Base-by-base conservation (phyloP, 169 alveolate genomes). In the Cryptosporidium bovis region DNA sequence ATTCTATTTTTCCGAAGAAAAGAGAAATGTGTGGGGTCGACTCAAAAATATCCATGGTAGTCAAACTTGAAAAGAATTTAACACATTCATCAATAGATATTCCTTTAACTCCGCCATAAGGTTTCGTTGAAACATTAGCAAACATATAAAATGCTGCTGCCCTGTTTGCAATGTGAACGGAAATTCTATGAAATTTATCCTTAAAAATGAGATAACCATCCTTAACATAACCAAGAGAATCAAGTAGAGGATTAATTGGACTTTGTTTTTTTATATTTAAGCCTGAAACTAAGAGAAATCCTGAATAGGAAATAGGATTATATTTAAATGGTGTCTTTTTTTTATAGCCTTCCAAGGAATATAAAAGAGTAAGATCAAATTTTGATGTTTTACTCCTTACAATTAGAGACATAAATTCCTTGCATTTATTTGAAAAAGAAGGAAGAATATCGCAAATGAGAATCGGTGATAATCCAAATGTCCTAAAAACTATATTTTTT, bases 131-230 rank as follows among this genome's bases (percentile, higher is more conserved):
- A 4, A 55, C 51, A 16, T 69, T 24, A 6, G 64, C 20, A 1
- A 69, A 69, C 18, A 62, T 51, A 31, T 69, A 55, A 33, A 69
- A 69, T 4, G 31, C 15, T 1, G 83, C 83, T 18, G 83, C 83
- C 24, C 83, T 51, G 67, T 69, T 69, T n/a, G 83, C 83, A 6
- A 55, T 31, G 10, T 1, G 2, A 33, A 55, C 18, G 0, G 2
- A 3, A 1, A 27, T 15, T 10, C 18, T 18, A 1, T 15, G 7
- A n/a, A 51, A 53, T 2, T n/a, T 16, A 12, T 51, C 20, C 7
- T 13, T 51, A 33, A 66, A 50, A 12, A 12, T 33, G 24, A 69
- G 0, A 33, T 24, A 51, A 31, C 44, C 65, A 15, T 33, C 1
- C n/a, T 0, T 4, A 5, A 1, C 29, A 4, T n/a, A 3, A 5